Evolutionary conservation across 805 yeast genomes (phyloP).

Genomic region (Wickerhamiella galacta): DNA sequence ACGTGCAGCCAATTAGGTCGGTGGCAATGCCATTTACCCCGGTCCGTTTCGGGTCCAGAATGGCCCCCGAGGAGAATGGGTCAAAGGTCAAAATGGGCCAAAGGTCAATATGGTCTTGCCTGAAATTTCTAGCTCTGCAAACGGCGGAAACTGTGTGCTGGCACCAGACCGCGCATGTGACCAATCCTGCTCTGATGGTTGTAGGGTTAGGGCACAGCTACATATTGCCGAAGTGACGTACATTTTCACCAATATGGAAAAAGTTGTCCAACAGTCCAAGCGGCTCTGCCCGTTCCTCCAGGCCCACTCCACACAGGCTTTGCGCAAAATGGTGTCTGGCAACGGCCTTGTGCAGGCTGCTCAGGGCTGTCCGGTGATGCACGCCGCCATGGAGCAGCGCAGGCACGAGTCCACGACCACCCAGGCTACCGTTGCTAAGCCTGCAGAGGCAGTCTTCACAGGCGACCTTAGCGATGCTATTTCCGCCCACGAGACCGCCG

Average conservation of each 20-base stretch:
- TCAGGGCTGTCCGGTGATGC: slow-evolving; percentile 77
- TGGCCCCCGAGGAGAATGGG: too few species aligned
- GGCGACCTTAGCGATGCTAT: slow-evolving; percentile 18
- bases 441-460: slow-evolving; percentile 22
- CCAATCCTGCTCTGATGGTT: too few species aligned
- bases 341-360: slow-evolving; percentile 39
- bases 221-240: background rate
- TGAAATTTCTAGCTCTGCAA: too few species aligned
- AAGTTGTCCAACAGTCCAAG: slow-evolving; percentile 59
- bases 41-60: too few species aligned
- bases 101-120: too few species aligned
- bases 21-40: too few species aligned
- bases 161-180: too few species aligned
- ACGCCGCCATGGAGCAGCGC: slow-evolving; percentile 42
- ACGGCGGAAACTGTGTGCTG: too few species aligned
- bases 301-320: slow-evolving; percentile 35
- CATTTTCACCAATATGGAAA: slow-evolving; percentile 40
- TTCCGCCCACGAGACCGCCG: background rate
- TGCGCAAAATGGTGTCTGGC: slow-evolving; percentile 36
- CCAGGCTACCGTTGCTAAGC: slow-evolving; percentile 14
- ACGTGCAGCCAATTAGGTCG: too few species aligned
- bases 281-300: slow-evolving; percentile 73
- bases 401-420: slow-evolving; percentile 23
- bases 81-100: too few species aligned
- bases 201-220: too few species aligned